These are phyloP conservation scores for Crithidia mellificae DNA, from an alignment of 208 protist species.

Conservation along the genomic window DNA sequence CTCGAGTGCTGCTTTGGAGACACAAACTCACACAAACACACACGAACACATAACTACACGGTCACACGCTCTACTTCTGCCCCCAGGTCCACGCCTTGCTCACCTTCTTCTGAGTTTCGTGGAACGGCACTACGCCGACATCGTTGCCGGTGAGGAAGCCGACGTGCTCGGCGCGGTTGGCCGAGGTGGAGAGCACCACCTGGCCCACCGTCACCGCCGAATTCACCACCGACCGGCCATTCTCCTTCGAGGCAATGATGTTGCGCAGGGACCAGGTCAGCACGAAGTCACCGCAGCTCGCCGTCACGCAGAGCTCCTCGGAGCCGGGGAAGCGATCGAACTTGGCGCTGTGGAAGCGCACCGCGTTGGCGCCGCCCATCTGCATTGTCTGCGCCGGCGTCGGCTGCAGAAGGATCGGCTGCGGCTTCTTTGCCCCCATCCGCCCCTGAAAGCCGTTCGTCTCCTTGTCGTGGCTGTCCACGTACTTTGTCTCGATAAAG, in stretches of 20 bases:
- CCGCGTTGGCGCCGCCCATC: constrained; percentile 42
- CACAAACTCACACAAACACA: too few species aligned
- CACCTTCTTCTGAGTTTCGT: constrained; percentile 25
- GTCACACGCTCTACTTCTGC: constrained; percentile 3
- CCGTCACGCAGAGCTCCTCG: constrained; percentile 52
- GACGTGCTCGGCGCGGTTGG: constrained; percentile 33
- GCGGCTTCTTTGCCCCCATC: constrained; percentile 63
- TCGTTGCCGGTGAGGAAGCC: constrained; percentile 30
- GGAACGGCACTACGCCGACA: constrained; percentile 30
- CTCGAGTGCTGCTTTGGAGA: too few species aligned
- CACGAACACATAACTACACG: too few species aligned
- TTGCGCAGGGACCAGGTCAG: constrained; percentile 61
- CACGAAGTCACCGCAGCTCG: constrained; percentile 46
- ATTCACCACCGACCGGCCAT: constrained; percentile 31
- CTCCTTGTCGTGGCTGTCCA: constrained; percentile 29
- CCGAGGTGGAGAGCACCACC: constrained; percentile 31
- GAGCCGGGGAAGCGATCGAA: constrained; percentile 45
- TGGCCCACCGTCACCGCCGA: constrained; percentile 28
- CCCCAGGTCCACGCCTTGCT: constrained; percentile 38
- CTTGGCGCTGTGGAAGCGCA: constrained; percentile 47
- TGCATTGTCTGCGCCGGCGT: constrained; percentile 38
- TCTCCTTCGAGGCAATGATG: constrained; percentile 40
- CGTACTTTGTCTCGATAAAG: constrained; percentile 54
- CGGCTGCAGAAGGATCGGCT: constrained; percentile 48
- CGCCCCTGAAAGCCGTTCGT: constrained; percentile 46